phyloP scores from a whole-genome alignment of 495 filamentous ascomycete genomes.

The Beverwykella pulmonaria region DNA sequence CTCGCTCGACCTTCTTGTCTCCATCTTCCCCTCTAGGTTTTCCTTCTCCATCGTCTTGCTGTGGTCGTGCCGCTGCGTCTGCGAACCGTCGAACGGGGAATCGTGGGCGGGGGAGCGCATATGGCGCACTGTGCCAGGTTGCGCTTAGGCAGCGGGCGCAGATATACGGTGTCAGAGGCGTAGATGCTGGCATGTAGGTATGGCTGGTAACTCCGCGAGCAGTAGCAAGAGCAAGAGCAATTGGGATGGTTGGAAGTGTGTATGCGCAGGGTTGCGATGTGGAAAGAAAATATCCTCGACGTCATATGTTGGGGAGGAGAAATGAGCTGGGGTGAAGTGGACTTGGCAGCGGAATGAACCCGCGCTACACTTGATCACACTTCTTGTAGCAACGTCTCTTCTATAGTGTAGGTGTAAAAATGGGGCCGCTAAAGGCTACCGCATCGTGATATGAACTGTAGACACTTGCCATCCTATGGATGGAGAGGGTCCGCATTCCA shows the following conservation, averaged over 20 bases:
- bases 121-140: not conserved
- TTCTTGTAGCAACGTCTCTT: too few species aligned
- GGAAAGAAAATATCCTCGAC: not conserved
- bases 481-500: too few species aligned
- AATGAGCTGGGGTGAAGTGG: not conserved
- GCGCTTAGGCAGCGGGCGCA: slow-evolving; percentile 43
- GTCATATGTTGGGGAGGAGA: not conserved
- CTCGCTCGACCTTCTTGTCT: not conserved
- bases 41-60: slow-evolving; percentile 15
- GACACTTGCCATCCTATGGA: too few species aligned
- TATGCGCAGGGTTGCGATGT: not conserved
- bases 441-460: too few species aligned
- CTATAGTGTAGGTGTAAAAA: too few species aligned
- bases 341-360: not conserved
- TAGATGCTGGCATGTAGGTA: slow-evolving; percentile 28
- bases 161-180: slow-evolving; percentile 16
- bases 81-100: slow-evolving; percentile 8
- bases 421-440: too few species aligned
- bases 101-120: slow-evolving; percentile 5
- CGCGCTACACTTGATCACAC: too few species aligned
- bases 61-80: slow-evolving; percentile 11
- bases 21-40: not conserved
- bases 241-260: not conserved
- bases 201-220: not conserved
- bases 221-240: not conserved